Conservation (phyloP, 2,329 filamentous ascomycete species). For the Diaporthe citriasiana region DNA sequence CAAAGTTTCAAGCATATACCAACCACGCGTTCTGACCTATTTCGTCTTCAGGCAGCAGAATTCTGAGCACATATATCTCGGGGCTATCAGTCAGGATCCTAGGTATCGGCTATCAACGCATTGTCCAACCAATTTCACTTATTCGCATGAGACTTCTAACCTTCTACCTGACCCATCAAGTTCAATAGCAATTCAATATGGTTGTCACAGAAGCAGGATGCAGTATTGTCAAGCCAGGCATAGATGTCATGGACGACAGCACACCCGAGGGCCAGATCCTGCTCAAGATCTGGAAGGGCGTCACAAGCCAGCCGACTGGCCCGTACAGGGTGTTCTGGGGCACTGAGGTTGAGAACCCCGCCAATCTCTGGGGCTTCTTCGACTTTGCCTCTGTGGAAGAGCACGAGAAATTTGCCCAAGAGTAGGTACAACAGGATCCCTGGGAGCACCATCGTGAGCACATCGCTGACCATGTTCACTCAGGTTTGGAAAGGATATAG, state of each 20-base stretch:
- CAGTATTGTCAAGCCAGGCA: constrained; percentile 45
- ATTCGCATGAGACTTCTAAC: not conserved
- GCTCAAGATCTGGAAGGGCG: constrained; percentile 37
- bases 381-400: constrained; percentile 48
- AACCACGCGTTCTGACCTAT: not conserved
- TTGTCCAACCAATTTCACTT: not conserved
- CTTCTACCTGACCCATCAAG: not conserved
- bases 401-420: constrained; percentile 45
- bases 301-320: constrained; percentile 42
- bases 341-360: constrained; percentile 45
- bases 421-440: constrained; percentile 37
- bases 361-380: constrained; percentile 46
- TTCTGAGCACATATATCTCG: not conserved
- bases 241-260: constrained; percentile 44
- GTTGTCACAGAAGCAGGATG: constrained; percentile 45
- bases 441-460: not conserved
- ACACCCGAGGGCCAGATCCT: constrained; percentile 44
- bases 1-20: not conserved
- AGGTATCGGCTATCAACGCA: not conserved
- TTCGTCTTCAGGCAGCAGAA: constrained; percentile 13
- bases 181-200: constrained; percentile 26
- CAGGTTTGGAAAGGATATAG: constrained; percentile 43
- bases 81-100: not conserved
- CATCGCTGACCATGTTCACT: not conserved
- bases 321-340: constrained; percentile 45